Base-by-base conservation (phyloP, 257 asterid species). In the Plantago ovata region DNA sequence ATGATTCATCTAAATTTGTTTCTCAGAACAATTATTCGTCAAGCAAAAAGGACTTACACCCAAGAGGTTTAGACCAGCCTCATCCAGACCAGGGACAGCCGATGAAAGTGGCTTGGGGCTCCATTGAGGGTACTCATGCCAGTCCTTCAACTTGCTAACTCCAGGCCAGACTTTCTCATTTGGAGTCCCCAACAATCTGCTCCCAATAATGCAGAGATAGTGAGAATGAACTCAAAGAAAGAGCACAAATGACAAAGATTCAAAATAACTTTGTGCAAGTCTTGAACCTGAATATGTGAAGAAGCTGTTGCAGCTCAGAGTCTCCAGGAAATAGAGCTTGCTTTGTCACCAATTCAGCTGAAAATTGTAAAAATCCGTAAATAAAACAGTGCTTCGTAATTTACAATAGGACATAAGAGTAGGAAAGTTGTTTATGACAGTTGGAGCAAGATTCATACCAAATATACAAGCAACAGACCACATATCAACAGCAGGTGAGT, bases 71-170 rank as follows among this genome's bases (percentile, higher is more conserved):
- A 93, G 72, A 53, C 99, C 99, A 14, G 79, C 39, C 63, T 82
- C 92, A 53, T 84, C 94, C 64, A 93, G 83, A 47, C 81, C 84
- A 66, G 87, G 83, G 38, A 93, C 94, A 20, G 87, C 84, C 9
- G 96, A 65, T 23, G 86, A 76, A 4, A 89, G 72, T 60, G 95
- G 86, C 73, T 79, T 80, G 38, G 97, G 80, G 24, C 61, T 82
- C 99, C 99, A 93, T 41, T 89, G 96, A 9, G 99, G 99, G 70
- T 86, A 93, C 56, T 86, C 97, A 55, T 93, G 99, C 99, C 99
- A 93, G 78, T 89, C 86, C 60, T 82, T 85, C 60, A 89, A 69
- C 73, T 81, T 89, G 86, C 94, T 74, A 20, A 87, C 94, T 45
- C 97, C 97, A 6, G 99, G 95, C 95, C 99, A 93, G 8, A 86